Evolutionary conservation across 106 monocot species (phyloP).

Genomic region (Ottelia alismoides): DNA sequence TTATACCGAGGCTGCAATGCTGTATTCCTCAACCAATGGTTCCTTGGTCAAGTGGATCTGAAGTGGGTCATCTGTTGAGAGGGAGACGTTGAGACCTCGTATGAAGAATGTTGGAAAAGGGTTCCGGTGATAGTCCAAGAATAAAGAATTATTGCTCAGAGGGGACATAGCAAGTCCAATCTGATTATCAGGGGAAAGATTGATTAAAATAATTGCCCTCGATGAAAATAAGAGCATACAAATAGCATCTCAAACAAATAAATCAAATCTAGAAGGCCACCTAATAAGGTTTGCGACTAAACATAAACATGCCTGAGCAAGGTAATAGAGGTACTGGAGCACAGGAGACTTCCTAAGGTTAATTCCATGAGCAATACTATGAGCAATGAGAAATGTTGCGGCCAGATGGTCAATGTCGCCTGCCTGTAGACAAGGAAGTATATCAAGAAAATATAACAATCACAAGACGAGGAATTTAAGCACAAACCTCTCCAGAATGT

Average conservation of each 20-base stretch:
- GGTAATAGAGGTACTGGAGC: constrained; percentile 95
- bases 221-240: too few species aligned
- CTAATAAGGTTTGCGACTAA: too few species aligned
- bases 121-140: constrained; percentile 94
- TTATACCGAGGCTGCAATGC: constrained; percentile 90
- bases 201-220: too few species aligned
- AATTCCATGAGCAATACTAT: constrained; percentile 92
- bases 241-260: too few species aligned
- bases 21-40: constrained; percentile 97
- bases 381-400: constrained; percentile 75
- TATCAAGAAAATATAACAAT: constrained; percentile 2
- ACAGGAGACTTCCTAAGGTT: constrained; percentile 94
- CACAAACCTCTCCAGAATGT: constrained; percentile 95
- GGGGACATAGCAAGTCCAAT: constrained; percentile 99
- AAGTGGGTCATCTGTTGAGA: constrained; percentile 93
- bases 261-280: too few species aligned
- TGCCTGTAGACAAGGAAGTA: constrained; percentile 26
- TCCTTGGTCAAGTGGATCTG: constrained; percentile 98
- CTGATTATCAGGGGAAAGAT: too few species aligned
- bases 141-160: constrained; percentile 90
- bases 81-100: constrained; percentile 92
- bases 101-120: constrained; percentile 84
- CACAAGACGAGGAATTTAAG: neutral
- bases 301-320: constrained; percentile 86
- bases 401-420: constrained; percentile 99